Evolutionary conservation across 2,329 filamentous ascomycete species (phyloP).

Genomic region (Hymenoscyphus infarciens): DNA sequence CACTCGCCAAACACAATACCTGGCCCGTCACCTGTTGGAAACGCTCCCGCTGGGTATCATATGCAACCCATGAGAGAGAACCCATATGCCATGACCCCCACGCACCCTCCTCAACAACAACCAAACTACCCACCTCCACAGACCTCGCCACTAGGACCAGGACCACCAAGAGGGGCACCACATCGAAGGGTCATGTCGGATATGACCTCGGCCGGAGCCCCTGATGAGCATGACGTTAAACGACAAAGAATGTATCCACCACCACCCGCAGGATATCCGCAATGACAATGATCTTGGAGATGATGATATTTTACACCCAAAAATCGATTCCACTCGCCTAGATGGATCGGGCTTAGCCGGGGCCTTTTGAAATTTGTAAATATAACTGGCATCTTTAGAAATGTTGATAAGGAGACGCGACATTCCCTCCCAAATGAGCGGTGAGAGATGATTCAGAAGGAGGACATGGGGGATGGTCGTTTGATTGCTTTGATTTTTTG

Average conservation of each 20-base stretch:
- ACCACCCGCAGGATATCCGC: background rate
- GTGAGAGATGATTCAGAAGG: no score
- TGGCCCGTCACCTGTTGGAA: conserved; percentile 30
- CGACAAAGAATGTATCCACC: conserved; percentile 34
- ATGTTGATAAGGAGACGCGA: no score
- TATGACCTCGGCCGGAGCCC: conserved; percentile 26
- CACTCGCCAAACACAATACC: conserved; percentile 34
- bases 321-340: no score
- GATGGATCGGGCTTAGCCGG: no score
- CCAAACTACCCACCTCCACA: conserved; percentile 22
- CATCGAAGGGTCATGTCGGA: conserved; percentile 34
- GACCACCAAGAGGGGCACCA: conserved; percentile 21
- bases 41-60: conserved; percentile 26
- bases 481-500: no score
- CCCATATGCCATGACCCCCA: conserved; percentile 32
- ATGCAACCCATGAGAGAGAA: conserved; percentile 30
- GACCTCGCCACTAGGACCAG: conserved; percentile 20
- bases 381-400: no score
- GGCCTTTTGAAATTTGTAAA: no score
- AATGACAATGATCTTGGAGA: background rate
- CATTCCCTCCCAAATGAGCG: no score
- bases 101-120: conserved; percentile 27
- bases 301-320: background rate
- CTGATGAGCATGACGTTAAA: conserved; percentile 33
- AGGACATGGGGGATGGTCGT: no score